Evolutionary conservation across 768 basidiomycete species (phyloP), one percentile per base, ranked within the genome.

Genomic region (Phlegmacium glaucopus): DNA sequence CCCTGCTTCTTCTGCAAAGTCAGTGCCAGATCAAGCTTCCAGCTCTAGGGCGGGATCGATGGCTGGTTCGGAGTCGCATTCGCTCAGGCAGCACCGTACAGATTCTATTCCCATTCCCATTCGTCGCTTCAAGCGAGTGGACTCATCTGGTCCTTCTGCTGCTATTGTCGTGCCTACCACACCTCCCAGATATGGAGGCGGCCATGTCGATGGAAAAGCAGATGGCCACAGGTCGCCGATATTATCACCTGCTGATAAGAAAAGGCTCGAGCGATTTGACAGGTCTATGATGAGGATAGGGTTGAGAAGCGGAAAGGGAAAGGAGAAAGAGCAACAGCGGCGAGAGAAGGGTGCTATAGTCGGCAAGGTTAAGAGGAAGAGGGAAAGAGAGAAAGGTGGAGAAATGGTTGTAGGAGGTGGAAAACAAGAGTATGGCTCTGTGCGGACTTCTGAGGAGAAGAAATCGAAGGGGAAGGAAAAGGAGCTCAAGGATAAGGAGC

Each of bases 381-480:
- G n/a, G 29, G 13, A 32, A 17, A 50, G 7, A 50, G 44, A 37
- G 49, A 51, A 37, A 49, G n/a, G 46, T n/a, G 52, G 48, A 38
- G 48, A 43, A n/a, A n/a, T n/a, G n/a, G n/a, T n/a, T n/a, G n/a
- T n/a, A n/a, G n/a, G 12, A 44, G 39, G 2, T 45, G 42, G 39
- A 15, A 42, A 41, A 27, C 25, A 40, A 11, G 50, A 49, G 27
- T 16, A 47, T 40, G 13, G 39, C 3, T 2, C 39, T 32, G 30
- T 42, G 4, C 18, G 38, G 13, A 32, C 28, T 17, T 36, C 18
- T n/a, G 41, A 48, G 15, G 28, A 2, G 52, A 54, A 17, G 49
- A 53, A 34, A 39, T 35, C 22, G 52, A 49, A 15, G 50, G 27
- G 2, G 44, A 38, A 37, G 27, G 38, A 42, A 28, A 22, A 18